Evolutionary conservation across 2,329 filamentous ascomycete genomes (phyloP), one percentile per base, ranked within the genome.

Genomic region (Diaporthe eres): DNA sequence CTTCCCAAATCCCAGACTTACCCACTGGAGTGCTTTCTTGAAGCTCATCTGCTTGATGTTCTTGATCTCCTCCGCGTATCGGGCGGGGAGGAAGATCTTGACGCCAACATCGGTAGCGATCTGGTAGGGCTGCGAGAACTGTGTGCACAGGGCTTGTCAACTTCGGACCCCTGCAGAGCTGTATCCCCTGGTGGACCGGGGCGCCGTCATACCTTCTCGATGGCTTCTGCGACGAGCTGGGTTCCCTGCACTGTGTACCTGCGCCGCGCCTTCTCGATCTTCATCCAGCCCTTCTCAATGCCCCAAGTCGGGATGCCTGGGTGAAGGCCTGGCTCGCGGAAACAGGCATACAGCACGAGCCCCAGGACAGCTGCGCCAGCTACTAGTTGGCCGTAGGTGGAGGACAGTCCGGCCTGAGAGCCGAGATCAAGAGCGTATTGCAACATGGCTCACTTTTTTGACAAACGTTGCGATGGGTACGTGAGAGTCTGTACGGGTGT

Each of bases 51-150:
- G 17, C 47, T 71, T 71, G 25, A 51, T 60, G n/a, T 72, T 75
- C 55, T 61, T 71, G 55, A 75, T 75, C 53, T 75, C 73, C 39
- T 75, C 73, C 12, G 73, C 73, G 51, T 47, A 75, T 39, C 65
- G 61, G 5, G 73, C 61, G 2, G 73, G 73, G 3, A 75, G 44
- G 37, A 75, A 61, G 39, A 75, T 71, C 51, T 60, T 75, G 44
- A 61, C 25, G 65, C 73, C 73, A 17, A 71, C 51, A 28, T 71
- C 73, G 51, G 73, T 75, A n/a, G 44, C 65, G 22, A 75, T 61
- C 17, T 71, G 73, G 19, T 71, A 75, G 12, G 73, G 73, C 28
- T 28, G 61, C 34, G 71, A 65, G 49, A 65, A 72, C 71, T 72
- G 39, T 4, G 65, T 13, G 4, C 3, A 7, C 17, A n/a, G 15